Percentiles rank a stretch among this genome's conserved stretches.
Evolutionary conservation across 805 yeast species (phyloP).

Genomic region (Pichia insulana): DNA sequence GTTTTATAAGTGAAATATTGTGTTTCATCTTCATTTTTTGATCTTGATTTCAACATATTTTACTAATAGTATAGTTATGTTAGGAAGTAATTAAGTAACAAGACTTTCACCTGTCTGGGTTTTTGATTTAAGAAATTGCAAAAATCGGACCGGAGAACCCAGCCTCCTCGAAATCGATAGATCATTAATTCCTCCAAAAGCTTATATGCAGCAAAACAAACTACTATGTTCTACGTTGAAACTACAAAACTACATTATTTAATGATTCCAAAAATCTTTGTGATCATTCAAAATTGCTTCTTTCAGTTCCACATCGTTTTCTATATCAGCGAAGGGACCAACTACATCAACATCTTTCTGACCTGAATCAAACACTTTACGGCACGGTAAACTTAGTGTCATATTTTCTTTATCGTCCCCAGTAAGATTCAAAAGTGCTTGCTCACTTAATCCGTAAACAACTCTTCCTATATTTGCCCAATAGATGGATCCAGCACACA

Average conservation of each 20-base stretch:
- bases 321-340: conserved; percentile 17
- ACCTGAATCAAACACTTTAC: conserved; percentile 17
- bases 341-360: conserved; percentile 22
- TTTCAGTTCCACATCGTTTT: conserved; percentile 12
- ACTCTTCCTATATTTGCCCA: conserved; percentile 25
- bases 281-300: conserved; percentile 20
- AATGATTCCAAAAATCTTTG: conserved; percentile 17
- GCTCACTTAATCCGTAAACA: conserved; percentile 21
- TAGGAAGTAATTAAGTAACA: too few relatives aligned
- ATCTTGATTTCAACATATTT: too few relatives aligned
- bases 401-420: conserved; percentile 21
- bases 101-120: too few relatives aligned
- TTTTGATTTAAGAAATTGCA: too few relatives aligned
- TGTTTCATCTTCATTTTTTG: too few relatives aligned
- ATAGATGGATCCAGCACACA: conserved; percentile 26
- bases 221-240: too few relatives aligned
- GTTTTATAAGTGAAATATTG: conserved; percentile 8
- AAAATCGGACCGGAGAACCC: too few relatives aligned
- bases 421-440: conserved; percentile 17
- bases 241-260: neutral
- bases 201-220: too few relatives aligned
- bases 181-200: too few relatives aligned
- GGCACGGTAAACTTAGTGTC: conserved; percentile 20
- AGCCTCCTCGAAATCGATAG: too few relatives aligned
- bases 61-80: too few relatives aligned